Evolutionary conservation across 352 stramenopile genomes (phyloP).

Genomic region (Phytophthora uliginosa): DNA sequence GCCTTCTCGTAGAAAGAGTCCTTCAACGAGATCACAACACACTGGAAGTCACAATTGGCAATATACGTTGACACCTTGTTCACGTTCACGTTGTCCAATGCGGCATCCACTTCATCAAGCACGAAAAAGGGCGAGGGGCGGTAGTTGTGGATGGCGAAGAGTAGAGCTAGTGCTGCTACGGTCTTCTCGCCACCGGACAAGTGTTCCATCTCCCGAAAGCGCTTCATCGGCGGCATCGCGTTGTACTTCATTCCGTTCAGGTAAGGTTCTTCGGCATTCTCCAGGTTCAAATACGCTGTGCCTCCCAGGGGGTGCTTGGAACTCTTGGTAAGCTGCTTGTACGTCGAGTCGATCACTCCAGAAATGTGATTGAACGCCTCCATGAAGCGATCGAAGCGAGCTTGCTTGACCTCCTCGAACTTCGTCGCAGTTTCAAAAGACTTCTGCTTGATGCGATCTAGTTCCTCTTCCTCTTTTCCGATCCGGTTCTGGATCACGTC

Average conservation of each 20-base stretch:
- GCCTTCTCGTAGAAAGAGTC: conserved; percentile 98
- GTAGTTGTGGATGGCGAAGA: conserved; percentile 99
- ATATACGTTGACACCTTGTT: conserved; percentile 99
- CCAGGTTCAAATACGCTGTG: conserved; percentile 87
- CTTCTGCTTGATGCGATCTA: conserved; percentile 79
- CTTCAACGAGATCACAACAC: conserved; percentile 99
- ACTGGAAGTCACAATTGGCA: conserved; percentile 96
- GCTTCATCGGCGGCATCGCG: conserved; percentile 99
- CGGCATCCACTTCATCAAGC: conserved; percentile 99
- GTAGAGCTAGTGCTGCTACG: conserved; percentile 97
- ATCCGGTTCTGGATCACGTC: conserved; percentile 88
- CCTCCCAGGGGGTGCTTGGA: conserved; percentile 96
- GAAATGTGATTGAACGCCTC: conserved; percentile 97
- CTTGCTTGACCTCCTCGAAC: conserved; percentile 85
- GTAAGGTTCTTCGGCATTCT: conserved; percentile 96
- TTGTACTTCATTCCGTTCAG: conserved; percentile 99
- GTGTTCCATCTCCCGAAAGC: conserved; percentile 98
- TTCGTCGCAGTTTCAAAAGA: conserved; percentile 65
- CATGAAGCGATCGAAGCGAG: conserved; percentile 89
- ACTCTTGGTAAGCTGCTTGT: conserved; percentile 98
- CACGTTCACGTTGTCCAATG: conserved; percentile 99
- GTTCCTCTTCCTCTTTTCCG: conserved; percentile 80
- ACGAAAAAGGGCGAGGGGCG: conserved; percentile 98
- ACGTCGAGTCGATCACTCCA: conserved; percentile 95
- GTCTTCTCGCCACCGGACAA: conserved; percentile 99